phyloP scores from a whole-genome alignment of 192 early-diverging fungal species.

The Linnemannia zychae region DNA sequence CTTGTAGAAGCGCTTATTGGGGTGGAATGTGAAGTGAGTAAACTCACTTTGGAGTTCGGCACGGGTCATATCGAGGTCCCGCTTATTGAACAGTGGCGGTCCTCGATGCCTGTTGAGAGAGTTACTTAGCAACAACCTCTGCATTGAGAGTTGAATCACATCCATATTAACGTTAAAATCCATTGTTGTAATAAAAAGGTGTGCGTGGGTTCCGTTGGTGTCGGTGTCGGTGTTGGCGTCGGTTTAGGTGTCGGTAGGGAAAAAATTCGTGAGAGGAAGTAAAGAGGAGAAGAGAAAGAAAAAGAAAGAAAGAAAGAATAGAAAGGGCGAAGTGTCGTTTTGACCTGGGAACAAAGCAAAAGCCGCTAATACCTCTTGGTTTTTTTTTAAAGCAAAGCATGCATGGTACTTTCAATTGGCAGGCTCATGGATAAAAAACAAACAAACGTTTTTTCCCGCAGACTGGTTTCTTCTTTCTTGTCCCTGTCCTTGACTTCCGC shows the following conservation, averaged over 20 bases:
- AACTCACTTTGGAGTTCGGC: conserved; percentile 12
- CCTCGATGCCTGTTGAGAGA: not conserved
- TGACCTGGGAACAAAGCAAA: not conserved
- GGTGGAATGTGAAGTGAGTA: conserved; percentile 21
- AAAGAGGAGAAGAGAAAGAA: not conserved
- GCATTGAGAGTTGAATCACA: not conserved
- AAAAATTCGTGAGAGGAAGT: not conserved
- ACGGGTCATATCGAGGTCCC: conserved; percentile 7
- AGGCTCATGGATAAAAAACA: not conserved
- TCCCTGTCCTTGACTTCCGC: not conserved
- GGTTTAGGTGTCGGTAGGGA: not conserved
- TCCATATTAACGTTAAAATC: too few species aligned
- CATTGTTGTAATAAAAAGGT: too few species aligned
- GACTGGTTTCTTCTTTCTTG: not conserved
- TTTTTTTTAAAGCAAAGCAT: not conserved
- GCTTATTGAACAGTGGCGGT: not conserved
- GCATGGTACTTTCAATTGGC: not conserved
- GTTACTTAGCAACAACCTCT: too few species aligned
- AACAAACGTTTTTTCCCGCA: not conserved
- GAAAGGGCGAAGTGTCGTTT: not conserved
- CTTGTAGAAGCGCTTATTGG: conserved; percentile 23
- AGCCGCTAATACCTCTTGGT: not conserved
- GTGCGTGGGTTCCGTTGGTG: not conserved
- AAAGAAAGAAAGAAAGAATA: not conserved
- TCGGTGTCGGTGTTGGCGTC: not conserved